Conservation (phyloP, 2,329 filamentous ascomycete species). For the Penicillium griseofulvum region DNA sequence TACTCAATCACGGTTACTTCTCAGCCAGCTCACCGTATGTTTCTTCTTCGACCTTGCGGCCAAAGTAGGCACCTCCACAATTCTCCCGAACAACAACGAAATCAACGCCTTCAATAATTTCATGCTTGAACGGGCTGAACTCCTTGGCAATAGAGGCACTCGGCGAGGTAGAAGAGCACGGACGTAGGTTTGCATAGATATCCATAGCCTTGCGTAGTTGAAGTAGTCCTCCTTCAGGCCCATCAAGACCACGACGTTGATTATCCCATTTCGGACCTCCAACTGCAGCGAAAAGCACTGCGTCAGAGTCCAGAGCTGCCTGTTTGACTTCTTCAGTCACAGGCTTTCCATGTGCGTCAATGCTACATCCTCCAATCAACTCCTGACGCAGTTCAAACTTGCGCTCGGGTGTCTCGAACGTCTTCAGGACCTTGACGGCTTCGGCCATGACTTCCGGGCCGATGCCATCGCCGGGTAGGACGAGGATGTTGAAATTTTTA, state of each 20-base stretch:
- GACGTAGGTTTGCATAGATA: slow-evolving; percentile 86
- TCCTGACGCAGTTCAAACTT: slow-evolving; percentile 82
- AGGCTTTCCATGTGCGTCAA: slow-evolving; percentile 70
- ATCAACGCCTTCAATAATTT: slow-evolving; percentile 78
- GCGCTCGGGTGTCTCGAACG: slow-evolving; percentile 65
- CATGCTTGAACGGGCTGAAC: slow-evolving; percentile 75
- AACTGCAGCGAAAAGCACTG: slow-evolving; percentile 83
- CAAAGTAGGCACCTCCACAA: slow-evolving; percentile 45
- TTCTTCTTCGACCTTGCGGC: slow-evolving; percentile 37
- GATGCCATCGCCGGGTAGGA: slow-evolving; percentile 75
- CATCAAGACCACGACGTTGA: slow-evolving; percentile 59
- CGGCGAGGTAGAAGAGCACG: slow-evolving; percentile 73
- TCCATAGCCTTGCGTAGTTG: slow-evolving; percentile 81
- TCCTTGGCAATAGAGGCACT: slow-evolving; percentile 69
- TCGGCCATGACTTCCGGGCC: slow-evolving; percentile 66
- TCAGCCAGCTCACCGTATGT: slow-evolving; percentile 31
- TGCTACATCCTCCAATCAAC: slow-evolving; percentile 81
- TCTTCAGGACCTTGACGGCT: slow-evolving; percentile 63
- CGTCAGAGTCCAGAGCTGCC: slow-evolving; percentile 76
- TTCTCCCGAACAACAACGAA: slow-evolving; percentile 60
- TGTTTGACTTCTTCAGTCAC: slow-evolving; percentile 75
- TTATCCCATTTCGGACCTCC: slow-evolving; percentile 93
- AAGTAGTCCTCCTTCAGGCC: slow-evolving; percentile 84
- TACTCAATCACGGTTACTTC: slow-evolving; percentile 49
- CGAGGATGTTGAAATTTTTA: slow-evolving; percentile 64